phyloP scores from a whole-genome alignment of 768 basidiomycete species.

The Xanthoconium purpureum region DNA sequence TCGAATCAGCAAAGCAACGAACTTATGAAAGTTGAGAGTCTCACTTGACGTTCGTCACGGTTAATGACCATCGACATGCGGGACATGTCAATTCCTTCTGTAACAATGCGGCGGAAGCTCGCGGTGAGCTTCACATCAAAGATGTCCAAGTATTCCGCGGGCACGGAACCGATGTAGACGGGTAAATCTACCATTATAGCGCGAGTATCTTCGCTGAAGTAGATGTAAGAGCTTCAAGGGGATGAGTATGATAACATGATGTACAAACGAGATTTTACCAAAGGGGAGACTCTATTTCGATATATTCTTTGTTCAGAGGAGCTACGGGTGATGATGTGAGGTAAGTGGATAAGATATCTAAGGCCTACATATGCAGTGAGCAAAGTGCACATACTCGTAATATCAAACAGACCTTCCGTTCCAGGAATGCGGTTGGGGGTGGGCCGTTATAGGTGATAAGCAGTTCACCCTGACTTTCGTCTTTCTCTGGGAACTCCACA shows the following conservation, averaged over 20 bases:
- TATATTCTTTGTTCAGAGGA: slow-evolving; percentile 84
- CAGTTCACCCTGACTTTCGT: slow-evolving; percentile 92
- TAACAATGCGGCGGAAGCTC: slow-evolving; percentile 65
- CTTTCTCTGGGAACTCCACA: slow-evolving; percentile 94
- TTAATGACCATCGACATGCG: slow-evolving; percentile 85
- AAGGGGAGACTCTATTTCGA: slow-evolving; percentile 86
- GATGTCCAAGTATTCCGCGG: slow-evolving; percentile 69
- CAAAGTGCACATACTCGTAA: not conserved
- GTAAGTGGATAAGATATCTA: slow-evolving; percentile 85
- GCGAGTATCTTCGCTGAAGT: slow-evolving; percentile 74
- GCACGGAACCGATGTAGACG: slow-evolving; percentile 80
- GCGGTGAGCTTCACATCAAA: slow-evolving; percentile 67
- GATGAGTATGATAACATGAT: slow-evolving; percentile 11
- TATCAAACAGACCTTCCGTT: slow-evolving; percentile 53
- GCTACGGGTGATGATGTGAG: slow-evolving; percentile 82
- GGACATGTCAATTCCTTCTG: slow-evolving; percentile 84
- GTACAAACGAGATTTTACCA: slow-evolving; percentile 49
- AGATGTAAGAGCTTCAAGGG: slow-evolving; percentile 69
- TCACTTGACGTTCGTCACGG: slow-evolving; percentile 84
- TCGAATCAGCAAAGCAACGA: slow-evolving; percentile 1
- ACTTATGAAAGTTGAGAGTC: not conserved
- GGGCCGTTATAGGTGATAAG: slow-evolving; percentile 77
- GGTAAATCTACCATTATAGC: slow-evolving; percentile 71
- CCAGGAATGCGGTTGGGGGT: slow-evolving; percentile 63
- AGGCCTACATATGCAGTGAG: slow-evolving; percentile 47